Evolutionary conservation across 257 asterid species (phyloP).

Genomic region (Plectranthus barbatus): DNA sequence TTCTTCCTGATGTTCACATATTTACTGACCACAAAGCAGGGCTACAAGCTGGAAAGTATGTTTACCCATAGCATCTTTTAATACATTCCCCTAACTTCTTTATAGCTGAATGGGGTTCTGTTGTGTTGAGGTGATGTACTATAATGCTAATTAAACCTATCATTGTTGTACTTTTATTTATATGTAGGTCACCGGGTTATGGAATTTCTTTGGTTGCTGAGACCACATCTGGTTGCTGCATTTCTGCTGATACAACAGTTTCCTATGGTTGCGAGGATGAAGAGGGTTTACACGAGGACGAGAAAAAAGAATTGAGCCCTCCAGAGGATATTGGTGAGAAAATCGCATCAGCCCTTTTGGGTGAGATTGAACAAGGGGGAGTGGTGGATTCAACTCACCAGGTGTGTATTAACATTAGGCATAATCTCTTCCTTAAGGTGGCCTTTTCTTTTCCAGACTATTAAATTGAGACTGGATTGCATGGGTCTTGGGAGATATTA

Average conservation of each 20-base stretch:
- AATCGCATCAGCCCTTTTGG: constrained; percentile 49
- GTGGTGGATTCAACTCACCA: constrained; percentile 96
- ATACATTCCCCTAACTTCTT: too few species aligned
- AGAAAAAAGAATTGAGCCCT: constrained; percentile 45
- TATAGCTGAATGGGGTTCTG: not conserved
- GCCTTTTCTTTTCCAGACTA: too few species aligned
- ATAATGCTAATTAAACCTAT: not conserved
- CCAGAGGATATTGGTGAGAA: constrained; percentile 67
- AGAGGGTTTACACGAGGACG: constrained; percentile 46
- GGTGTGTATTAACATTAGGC: constrained; percentile 31
- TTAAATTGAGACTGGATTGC: too few species aligned
- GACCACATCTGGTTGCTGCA: constrained; percentile 77
- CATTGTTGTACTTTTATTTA: constrained; percentile 6
- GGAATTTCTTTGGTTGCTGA: constrained; percentile 83
- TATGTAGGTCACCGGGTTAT: constrained; percentile 77
- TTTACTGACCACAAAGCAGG: constrained; percentile 85
- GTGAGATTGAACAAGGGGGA: constrained; percentile 89
- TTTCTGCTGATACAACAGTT: constrained; percentile 70
- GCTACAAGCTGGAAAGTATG: constrained; percentile 73
- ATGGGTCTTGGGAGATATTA: too few species aligned
- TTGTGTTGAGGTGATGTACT: not conserved
- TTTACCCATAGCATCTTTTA: not conserved
- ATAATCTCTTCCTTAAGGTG: not conserved
- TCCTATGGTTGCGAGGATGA: constrained; percentile 37
- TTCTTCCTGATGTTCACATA: constrained; percentile 77